Evolutionary conservation across 1,139 yeast genomes (phyloP).

Genomic region (Geotrichum fermentans): DNA sequence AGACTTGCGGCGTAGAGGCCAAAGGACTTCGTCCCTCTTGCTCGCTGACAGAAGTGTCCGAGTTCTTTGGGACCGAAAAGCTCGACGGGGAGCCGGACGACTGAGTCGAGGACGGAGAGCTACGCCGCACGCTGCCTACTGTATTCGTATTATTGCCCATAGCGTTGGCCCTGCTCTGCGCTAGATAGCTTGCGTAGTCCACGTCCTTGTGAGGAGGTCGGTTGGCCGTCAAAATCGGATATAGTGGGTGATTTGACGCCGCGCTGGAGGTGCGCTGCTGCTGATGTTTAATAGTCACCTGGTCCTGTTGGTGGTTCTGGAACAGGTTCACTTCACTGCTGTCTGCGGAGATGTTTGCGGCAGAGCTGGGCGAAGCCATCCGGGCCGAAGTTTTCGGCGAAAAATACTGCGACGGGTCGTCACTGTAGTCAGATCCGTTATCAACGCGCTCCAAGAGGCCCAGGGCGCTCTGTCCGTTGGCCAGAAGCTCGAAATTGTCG

Average conservation of each 20-base stretch:
- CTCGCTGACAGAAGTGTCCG: background rate
- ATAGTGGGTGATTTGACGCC: constrained; percentile 12
- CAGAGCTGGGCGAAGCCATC: background rate
- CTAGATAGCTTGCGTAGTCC: constrained; percentile 8
- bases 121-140: background rate
- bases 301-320: constrained; percentile 9
- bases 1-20: background rate
- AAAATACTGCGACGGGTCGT: background rate
- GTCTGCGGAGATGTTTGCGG: background rate
- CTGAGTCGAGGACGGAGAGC: constrained; percentile 2
- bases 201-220: constrained; percentile 18
- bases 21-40: background rate
- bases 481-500: constrained; percentile 20
- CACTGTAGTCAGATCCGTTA: constrained; percentile 1
- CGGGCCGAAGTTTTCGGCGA: background rate
- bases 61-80: background rate
- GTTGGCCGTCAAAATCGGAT: constrained; percentile 19
- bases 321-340: constrained; percentile 7
- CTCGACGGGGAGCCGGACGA: constrained; percentile 5
- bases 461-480: constrained; percentile 3
- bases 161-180: constrained; percentile 5
- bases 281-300: constrained; percentile 4
- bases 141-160: background rate
- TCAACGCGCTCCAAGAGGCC: constrained; percentile 15
- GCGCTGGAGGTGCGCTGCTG: constrained; percentile 2